phyloP scores from a whole-genome alignment of 495 filamentous ascomycete species.

The Chaetomidium leptoderma region DNA sequence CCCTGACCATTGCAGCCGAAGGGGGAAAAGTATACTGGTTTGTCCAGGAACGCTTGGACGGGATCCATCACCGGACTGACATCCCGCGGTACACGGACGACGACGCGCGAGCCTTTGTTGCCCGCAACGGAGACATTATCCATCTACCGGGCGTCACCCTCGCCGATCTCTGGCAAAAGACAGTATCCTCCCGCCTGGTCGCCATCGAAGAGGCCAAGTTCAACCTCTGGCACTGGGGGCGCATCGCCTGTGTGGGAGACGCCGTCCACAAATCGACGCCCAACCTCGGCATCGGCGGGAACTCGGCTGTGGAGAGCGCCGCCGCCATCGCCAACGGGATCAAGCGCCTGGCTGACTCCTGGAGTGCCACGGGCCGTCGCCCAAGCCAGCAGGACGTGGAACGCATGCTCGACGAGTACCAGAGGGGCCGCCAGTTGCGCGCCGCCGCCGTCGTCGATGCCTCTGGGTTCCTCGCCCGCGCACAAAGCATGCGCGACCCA shows the following conservation, averaged over 20 bases:
- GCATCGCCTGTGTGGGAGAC: conserved; percentile 51
- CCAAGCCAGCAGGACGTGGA: conserved; percentile 2
- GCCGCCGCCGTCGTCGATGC: conserved; percentile 4
- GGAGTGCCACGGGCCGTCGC: not conserved
- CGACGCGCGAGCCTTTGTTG: conserved; percentile 32
- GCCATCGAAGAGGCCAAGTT: conserved; percentile 41
- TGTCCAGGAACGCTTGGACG: conserved; percentile 23
- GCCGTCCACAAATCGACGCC: conserved; percentile 46
- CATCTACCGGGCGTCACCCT: conserved; percentile 31
- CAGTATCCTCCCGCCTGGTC: conserved; percentile 17
- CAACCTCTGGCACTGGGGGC: conserved; percentile 42
- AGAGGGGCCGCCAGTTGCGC: conserved; percentile 7
- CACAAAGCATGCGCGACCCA: conserved; percentile 10
- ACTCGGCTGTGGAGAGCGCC: conserved; percentile 25
- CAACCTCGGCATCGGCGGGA: conserved; percentile 30
- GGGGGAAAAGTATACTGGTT: conserved; percentile 37
- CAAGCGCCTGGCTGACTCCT: conserved; percentile 11
- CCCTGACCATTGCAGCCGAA: conserved; percentile 26
- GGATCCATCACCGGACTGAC: conserved; percentile 8
- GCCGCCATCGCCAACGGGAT: conserved; percentile 21
- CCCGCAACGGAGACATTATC: conserved; percentile 24
- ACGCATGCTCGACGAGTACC: conserved; percentile 8
- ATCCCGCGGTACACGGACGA: conserved; percentile 33
- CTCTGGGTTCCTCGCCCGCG: conserved; percentile 1
- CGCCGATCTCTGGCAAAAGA: conserved; percentile 32